Conservation (phyloP, 1,139 yeast species). For the Protomyces macrosporus region DNA sequence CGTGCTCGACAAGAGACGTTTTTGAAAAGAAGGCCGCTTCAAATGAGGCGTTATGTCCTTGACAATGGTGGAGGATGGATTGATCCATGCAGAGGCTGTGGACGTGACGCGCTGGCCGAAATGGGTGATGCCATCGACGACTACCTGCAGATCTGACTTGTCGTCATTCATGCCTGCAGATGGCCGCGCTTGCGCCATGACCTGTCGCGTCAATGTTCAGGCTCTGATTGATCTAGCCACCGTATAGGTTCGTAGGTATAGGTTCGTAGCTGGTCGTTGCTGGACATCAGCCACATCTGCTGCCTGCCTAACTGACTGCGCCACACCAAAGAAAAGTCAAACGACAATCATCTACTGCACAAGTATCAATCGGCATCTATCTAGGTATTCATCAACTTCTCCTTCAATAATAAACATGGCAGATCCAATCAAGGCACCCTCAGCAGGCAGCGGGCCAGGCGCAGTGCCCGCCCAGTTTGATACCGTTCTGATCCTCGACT, state of each 20-base stretch:
- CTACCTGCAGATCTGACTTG: slow-evolving; percentile 9
- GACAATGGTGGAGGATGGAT: slow-evolving; percentile 21
- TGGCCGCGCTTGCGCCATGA: neutral
- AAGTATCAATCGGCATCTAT: neutral
- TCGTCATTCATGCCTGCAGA: neutral
- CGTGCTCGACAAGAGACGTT: slow-evolving; percentile 33
- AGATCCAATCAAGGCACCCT: neutral
- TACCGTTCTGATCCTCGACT: slow-evolving; percentile 94
- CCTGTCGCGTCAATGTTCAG: too few relatives aligned
- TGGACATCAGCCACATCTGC: neutral
- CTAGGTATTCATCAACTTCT: neutral
- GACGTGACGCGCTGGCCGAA: slow-evolving; percentile 23
- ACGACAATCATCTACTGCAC: neutral
- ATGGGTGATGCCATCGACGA: slow-evolving; percentile 19
- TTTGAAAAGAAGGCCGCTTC: slow-evolving; percentile 22
- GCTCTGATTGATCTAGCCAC: too few relatives aligned
- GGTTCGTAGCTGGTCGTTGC: neutral
- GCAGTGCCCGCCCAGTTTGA: slow-evolving; percentile 44
- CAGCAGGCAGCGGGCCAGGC: slow-evolving; percentile 26
- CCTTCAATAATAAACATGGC: neutral
- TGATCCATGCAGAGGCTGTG: slow-evolving; percentile 25
- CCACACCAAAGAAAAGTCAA: neutral
- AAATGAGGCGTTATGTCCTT: slow-evolving; percentile 24
- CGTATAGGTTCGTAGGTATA: too few relatives aligned
- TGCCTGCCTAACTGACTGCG: neutral